Conservation (phyloP, 495 filamentous ascomycete genomes). For the Penicillium canescens region DNA sequence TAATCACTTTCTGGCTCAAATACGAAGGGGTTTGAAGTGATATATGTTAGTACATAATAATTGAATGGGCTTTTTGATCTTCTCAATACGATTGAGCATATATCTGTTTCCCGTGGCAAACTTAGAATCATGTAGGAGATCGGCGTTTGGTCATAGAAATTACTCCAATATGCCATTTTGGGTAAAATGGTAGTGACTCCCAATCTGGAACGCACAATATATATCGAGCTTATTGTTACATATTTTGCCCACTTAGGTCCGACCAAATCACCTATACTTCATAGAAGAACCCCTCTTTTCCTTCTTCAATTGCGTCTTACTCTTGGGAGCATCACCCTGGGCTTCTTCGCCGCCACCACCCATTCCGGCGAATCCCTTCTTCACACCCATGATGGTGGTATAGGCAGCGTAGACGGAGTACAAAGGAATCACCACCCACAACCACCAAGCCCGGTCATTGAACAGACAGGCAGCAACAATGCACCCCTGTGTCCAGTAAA, state of each 20-base stretch:
- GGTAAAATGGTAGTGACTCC: too few relatives aligned
- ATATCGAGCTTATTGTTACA: neutral
- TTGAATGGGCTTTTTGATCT: conserved; percentile 1
- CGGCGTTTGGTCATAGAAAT: too few relatives aligned
- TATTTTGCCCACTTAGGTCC: neutral
- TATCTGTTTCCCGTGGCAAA: too few relatives aligned
- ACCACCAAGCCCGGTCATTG: conserved; percentile 76
- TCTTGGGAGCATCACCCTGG: conserved; percentile 33
- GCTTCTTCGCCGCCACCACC: conserved; percentile 26
- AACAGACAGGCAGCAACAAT: conserved; percentile 64
- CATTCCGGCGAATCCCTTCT: conserved; percentile 64
- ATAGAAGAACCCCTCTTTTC: conserved; percentile 57
- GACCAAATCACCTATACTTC: conserved; percentile 39
- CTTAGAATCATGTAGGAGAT: too few relatives aligned
- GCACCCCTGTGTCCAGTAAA: conserved; percentile 86
- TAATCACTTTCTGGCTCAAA: conserved; percentile 1
- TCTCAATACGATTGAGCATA: neutral
- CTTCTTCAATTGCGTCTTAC: conserved; percentile 64
- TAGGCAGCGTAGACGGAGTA: conserved; percentile 72
- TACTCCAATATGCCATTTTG: too few relatives aligned
- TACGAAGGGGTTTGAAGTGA: conserved; percentile 3
- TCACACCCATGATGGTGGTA: conserved; percentile 61
- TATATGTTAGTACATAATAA: conserved; percentile 23
- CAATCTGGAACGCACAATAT: neutral
- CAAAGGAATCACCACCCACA: conserved; percentile 68